phyloP scores from a whole-genome alignment of 805 yeast genomes.

The Lipomyces lipofer region DNA sequence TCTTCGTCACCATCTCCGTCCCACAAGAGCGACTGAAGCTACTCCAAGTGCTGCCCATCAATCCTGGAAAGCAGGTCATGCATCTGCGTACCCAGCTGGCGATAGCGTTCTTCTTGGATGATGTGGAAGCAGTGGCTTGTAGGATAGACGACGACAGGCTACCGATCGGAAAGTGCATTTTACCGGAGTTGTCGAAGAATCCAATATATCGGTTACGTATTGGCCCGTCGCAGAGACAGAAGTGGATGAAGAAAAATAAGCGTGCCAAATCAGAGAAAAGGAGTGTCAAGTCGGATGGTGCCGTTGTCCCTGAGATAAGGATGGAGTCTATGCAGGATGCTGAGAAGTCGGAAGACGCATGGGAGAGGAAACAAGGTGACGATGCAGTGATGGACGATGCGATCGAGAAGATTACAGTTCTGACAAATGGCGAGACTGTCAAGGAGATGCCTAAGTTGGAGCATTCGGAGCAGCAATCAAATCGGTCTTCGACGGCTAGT shows the following conservation, averaged over 20 bases:
- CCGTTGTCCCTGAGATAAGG: not conserved
- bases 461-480: not conserved
- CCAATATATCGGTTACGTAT: constrained; percentile 13
- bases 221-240: not conserved
- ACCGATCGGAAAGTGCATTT: constrained; percentile 24
- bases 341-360: not conserved
- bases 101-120: constrained; percentile 18
- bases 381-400: too few relatives aligned
- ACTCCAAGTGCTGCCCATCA: constrained; percentile 11
- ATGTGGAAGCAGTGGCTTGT: constrained; percentile 6
- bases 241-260: not conserved
- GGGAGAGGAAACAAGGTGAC: too few relatives aligned
- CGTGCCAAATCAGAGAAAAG: not conserved
- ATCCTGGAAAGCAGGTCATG: constrained; percentile 13
- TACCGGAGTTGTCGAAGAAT: constrained; percentile 20
- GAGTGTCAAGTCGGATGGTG: not conserved
- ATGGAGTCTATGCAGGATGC: not conserved
- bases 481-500: not conserved
- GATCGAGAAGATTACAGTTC: too few relatives aligned
- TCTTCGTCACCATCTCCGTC: constrained; percentile 8
- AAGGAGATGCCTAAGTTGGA: not conserved
- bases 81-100: constrained; percentile 16
- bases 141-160: constrained; percentile 8
- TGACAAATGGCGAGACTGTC: not conserved
- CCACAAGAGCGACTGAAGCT: constrained; percentile 3